A percentile compares a stretch with the other conserved stretches of the same genome.
These are phyloP conservation scores for Leccinum pallidistipes DNA, from an alignment of 1,284 basidiomycete species.

Conservation along the genomic window DNA sequence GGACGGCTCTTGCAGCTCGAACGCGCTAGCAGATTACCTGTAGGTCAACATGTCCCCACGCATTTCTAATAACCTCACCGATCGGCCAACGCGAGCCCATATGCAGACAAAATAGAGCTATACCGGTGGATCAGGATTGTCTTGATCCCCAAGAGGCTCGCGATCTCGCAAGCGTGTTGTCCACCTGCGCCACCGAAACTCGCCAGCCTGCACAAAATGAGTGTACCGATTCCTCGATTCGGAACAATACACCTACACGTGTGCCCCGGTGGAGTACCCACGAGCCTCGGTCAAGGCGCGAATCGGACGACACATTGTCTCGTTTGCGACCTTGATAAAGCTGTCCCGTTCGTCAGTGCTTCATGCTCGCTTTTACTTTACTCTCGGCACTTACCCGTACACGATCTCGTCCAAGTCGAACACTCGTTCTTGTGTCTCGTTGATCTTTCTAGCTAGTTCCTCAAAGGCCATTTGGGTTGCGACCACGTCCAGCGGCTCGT, in stretches of 20 bases:
- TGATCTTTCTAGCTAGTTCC: slow-evolving; percentile 30
- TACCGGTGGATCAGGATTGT: slow-evolving; percentile 75
- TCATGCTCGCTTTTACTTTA: not conserved
- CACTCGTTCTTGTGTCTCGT: slow-evolving; percentile 52
- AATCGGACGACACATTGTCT: slow-evolving; percentile 93
- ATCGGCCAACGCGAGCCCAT: slow-evolving; percentile 77
- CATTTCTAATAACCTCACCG: slow-evolving; percentile 46
- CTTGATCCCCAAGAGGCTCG: slow-evolving; percentile 64
- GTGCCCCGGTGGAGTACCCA: slow-evolving; percentile 82
- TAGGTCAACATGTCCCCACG: slow-evolving; percentile 2
- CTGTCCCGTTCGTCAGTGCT: slow-evolving; percentile 37
- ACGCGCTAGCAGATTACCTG: slow-evolving; percentile 52
- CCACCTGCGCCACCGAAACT: slow-evolving; percentile 87
- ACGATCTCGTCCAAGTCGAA: slow-evolving; percentile 84
- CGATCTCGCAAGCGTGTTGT: slow-evolving; percentile 80
- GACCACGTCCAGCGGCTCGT: slow-evolving; percentile 63
- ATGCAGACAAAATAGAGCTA: slow-evolving; percentile 77
- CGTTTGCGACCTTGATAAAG: slow-evolving; percentile 92
- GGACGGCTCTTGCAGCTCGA: slow-evolving; percentile 85
- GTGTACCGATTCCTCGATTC: not conserved
- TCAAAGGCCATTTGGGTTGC: slow-evolving; percentile 44
- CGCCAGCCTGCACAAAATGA: slow-evolving; percentile 48
- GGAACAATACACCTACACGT: slow-evolving; percentile 48
- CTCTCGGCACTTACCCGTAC: slow-evolving; percentile 59
- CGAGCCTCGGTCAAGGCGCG: slow-evolving; percentile 89